Evolutionary conservation across 257 asterid species (phyloP), one percentile per base, ranked within the genome.

Genomic region (Buddleja alternifolia): DNA sequence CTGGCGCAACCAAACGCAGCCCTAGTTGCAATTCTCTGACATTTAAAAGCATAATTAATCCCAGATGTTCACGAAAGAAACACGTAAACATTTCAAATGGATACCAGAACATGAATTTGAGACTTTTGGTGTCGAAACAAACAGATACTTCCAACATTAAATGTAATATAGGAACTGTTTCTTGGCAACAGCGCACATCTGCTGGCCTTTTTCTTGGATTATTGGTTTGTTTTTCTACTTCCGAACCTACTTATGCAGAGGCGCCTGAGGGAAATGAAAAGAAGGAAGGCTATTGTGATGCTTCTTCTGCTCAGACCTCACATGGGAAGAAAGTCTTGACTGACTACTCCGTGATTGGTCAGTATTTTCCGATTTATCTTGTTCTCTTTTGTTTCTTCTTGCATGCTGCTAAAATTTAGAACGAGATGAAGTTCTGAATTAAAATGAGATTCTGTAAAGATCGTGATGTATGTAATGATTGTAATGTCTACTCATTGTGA

Each of bases 321-420:
- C 86, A 77, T 42, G 86, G 83, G 73, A 93, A 93, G 82, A 83
- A 82, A 76, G 82, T 84, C 61, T 73, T 79, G 69, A 81, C 83
- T 2, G 84, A 88, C 86, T 93, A 85, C 78, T 83, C 90, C 50
- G 90, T 93, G 66, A 87, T 77, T 69, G 92, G 99, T 92, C 32
- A 80, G 81, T 78, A 61, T 10, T 46, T 63, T 68, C 23, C 63
- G 34, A 50, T 71, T 61, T 23, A 34, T 39, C 51, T 59, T 48
- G n/a, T 58, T 40, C 42, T 29, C 29, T 56, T 19, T 40, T 14
- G 23, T 73, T 70, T 8, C 48, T 51, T 16, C 17, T 1, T 47
- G 63, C 11, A 11, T 24, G 34, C 11, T 58, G 69, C 40, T 37
- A 25, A n/a, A n/a, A n/a, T n/a, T n/a, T n/a, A n/a, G n/a, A n/a